Conservation (phyloP, 75 land plant species). For the Cryptomeria japonica region DNA sequence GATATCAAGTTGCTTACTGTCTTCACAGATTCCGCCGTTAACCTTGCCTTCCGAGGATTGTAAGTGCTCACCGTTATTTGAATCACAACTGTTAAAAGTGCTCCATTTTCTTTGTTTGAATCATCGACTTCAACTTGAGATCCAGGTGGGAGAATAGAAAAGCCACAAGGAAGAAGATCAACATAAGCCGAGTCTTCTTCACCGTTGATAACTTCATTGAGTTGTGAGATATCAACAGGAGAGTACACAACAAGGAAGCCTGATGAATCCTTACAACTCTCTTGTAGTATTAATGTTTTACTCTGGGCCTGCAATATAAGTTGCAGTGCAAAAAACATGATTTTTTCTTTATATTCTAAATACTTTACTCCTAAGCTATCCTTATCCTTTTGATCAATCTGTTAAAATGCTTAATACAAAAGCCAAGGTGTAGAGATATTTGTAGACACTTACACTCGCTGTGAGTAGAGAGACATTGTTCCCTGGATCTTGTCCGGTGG, state of each 20-base stretch:
- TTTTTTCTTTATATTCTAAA: background rate
- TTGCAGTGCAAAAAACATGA: background rate
- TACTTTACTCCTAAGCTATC: background rate
- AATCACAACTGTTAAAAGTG: conserved; percentile 26
- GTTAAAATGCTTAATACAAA: background rate
- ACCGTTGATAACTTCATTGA: conserved; percentile 22
- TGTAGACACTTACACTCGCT: conserved; percentile 11
- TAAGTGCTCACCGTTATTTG: conserved; percentile 21
- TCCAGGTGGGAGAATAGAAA: conserved; percentile 21
- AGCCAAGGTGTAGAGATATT: background rate
- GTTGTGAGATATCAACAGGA: conserved; percentile 26
- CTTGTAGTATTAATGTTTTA: conserved; percentile 24
- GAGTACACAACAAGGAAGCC: conserved; percentile 27
- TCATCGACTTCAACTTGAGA: background rate
- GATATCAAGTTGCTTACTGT: conserved; percentile 35
- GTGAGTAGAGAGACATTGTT: conserved; percentile 21
- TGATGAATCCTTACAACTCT: conserved; percentile 22
- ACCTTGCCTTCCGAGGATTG: conserved; percentile 25
- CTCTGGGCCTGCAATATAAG: conserved; percentile 8
- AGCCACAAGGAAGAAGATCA: conserved; percentile 28
- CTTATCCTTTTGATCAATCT: too few relatives aligned
- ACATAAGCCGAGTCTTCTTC: conserved; percentile 26
- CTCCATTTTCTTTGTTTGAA: conserved; percentile 6
- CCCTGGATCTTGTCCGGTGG: conserved; percentile 26
- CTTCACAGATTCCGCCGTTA: conserved; percentile 25